These are phyloP conservation scores for Blastobotrys ciferrii DNA, from an alignment of 1,139 yeast species.

Conservation along the genomic window DNA sequence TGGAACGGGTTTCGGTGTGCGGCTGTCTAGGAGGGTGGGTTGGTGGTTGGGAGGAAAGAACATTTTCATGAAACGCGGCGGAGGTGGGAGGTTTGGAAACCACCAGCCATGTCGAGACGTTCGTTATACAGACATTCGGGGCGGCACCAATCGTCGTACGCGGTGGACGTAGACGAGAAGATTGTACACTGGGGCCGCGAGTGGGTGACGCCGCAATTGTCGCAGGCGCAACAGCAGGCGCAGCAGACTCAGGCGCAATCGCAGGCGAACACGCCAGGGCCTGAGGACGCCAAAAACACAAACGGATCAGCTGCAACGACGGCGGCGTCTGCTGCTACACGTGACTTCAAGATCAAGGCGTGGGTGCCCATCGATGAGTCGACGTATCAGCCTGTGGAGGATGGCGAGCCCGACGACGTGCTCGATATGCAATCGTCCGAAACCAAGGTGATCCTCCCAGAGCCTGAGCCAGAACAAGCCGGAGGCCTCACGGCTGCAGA, in stretches of 20 bases:
- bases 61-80: not conserved
- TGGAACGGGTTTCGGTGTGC: too few relatives aligned
- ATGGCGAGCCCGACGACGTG: slow-evolving; percentile 44
- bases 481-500: slow-evolving; percentile 53
- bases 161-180: slow-evolving; percentile 31
- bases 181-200: slow-evolving; percentile 32
- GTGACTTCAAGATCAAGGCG: slow-evolving; percentile 41
- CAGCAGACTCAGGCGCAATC: slow-evolving; percentile 5
- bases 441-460: slow-evolving; percentile 5
- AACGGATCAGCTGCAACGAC: slow-evolving; percentile 1
- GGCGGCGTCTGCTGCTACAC: slow-evolving; percentile 2
- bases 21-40: too few relatives aligned
- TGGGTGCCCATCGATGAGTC: slow-evolving; percentile 42
- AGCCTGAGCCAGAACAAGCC: slow-evolving; percentile 13
- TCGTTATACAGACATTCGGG: slow-evolving; percentile 33
- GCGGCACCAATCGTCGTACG: slow-evolving; percentile 26
- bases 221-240: slow-evolving; percentile 13
- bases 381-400: slow-evolving; percentile 31
- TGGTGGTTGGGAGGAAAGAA: too few relatives aligned
- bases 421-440: slow-evolving; percentile 34
- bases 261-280: slow-evolving; percentile 31
- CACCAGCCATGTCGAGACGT: slow-evolving; percentile 28
- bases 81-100: not conserved
- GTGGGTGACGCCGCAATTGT: slow-evolving; percentile 29
- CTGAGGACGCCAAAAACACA: slow-evolving; percentile 17